Conservation (phyloP, 2,329 filamentous ascomycete species). For the Ilyonectria mors-panacis region DNA sequence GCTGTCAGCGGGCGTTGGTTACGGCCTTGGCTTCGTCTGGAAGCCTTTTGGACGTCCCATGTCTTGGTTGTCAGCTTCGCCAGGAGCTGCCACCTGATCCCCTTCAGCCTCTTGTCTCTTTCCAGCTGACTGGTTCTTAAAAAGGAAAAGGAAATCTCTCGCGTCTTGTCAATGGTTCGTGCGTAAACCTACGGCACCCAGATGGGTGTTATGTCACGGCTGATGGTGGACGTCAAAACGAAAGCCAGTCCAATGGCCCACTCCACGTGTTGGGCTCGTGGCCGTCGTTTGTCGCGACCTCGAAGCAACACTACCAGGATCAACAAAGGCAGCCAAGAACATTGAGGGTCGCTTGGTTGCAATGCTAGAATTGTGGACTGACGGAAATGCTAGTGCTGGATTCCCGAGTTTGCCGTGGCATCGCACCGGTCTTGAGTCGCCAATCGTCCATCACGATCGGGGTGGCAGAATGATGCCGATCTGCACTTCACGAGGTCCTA, state of each 20-base stretch:
- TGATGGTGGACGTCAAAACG: constrained; percentile 12
- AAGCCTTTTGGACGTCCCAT: neutral
- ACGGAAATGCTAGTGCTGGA: neutral
- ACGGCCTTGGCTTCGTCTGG: neutral
- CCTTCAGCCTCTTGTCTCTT: neutral
- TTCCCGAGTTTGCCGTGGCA: neutral
- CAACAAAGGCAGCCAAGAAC: constrained; percentile 27
- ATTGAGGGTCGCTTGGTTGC: neutral
- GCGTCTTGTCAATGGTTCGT: neutral
- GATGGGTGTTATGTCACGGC: constrained; percentile 3
- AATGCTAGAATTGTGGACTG: neutral
- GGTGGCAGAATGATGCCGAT: neutral
- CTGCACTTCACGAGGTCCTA: neutral
- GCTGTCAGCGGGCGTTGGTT: neutral
- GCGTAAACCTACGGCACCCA: neutral
- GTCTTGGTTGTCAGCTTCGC: neutral
- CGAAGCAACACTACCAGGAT: constrained; percentile 21
- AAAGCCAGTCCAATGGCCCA: constrained; percentile 40
- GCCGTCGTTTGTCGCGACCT: constrained; percentile 34
- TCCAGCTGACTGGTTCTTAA: neutral
- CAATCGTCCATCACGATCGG: neutral
- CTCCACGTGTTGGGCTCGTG: constrained; percentile 42
- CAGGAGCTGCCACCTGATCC: neutral
- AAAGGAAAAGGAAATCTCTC: neutral
- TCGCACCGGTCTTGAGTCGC: neutral